Evolutionary conservation across 164 flowering plant species (phyloP).

Genomic region (Vitis cinerea): DNA sequence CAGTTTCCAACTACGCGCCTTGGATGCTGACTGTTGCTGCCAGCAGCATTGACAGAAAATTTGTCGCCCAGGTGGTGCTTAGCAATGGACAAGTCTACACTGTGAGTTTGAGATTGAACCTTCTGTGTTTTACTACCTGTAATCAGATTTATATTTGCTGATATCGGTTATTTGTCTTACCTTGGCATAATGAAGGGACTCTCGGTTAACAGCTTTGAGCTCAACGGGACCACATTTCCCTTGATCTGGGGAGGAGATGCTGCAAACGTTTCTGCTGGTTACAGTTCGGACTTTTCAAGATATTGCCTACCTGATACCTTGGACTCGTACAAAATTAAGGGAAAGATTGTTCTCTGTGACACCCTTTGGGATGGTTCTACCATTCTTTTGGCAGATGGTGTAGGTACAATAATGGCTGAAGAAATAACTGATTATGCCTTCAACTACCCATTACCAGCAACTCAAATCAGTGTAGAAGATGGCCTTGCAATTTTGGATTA

Average conservation of each 20-base stretch:
- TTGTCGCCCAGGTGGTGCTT: slow-evolving; percentile 21
- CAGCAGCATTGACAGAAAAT: slow-evolving; percentile 34
- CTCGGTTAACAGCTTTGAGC: slow-evolving; percentile 34
- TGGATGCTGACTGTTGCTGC: slow-evolving; percentile 42
- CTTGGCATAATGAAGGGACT: slow-evolving; percentile 24
- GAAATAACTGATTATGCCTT: slow-evolving; percentile 20
- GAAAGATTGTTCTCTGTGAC: slow-evolving; percentile 47
- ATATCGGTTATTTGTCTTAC: background rate
- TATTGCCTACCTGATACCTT: slow-evolving; percentile 24
- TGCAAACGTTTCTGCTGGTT: slow-evolving; percentile 35
- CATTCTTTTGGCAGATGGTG: slow-evolving; percentile 23
- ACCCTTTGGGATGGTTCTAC: slow-evolving; percentile 20
- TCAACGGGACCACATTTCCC: slow-evolving; percentile 33
- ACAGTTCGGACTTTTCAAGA: slow-evolving; percentile 10
- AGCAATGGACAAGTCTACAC: slow-evolving; percentile 29
- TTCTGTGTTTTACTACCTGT: too few species aligned
- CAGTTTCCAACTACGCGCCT: slow-evolving; percentile 24
- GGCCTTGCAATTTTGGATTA: slow-evolving; percentile 29
- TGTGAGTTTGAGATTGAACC: slow-evolving; percentile 13
- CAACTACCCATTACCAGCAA: slow-evolving; percentile 37
- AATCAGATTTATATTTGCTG: background rate
- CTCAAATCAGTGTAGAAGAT: slow-evolving; percentile 27
- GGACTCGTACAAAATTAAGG: slow-evolving; percentile 25
- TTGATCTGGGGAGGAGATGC: slow-evolving; percentile 49
- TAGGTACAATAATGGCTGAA: slow-evolving; percentile 36